Conservation (phyloP, 257 asterid genomes). For the Capsicum baccatum region DNA sequence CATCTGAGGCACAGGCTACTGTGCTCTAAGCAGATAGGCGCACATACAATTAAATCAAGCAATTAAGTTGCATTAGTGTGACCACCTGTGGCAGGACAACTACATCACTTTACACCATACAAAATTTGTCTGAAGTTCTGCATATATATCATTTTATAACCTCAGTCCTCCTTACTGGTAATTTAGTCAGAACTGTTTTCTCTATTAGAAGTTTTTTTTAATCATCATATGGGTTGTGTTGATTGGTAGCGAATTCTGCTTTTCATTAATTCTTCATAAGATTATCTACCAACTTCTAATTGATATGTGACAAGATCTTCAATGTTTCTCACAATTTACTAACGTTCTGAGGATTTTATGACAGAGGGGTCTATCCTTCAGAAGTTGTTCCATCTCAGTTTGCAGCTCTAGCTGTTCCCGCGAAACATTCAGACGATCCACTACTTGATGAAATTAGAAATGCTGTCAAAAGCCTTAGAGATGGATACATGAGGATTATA, state of each 20-base stretch:
- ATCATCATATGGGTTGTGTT: constrained; percentile 12
- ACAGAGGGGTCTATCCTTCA: constrained; percentile 85
- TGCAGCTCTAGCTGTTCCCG: constrained; percentile 36
- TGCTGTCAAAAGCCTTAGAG: constrained; percentile 51
- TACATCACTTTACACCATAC: neutral
- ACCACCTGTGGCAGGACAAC: constrained; percentile 6
- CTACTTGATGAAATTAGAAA: constrained; percentile 48
- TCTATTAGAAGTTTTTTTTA: constrained; percentile 18
- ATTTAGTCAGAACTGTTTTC: constrained; percentile 10
- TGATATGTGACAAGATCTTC: constrained; percentile 14
- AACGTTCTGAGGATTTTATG: constrained; percentile 37
- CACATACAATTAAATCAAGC: neutral
- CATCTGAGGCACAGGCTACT: constrained; percentile 13
- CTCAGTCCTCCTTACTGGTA: constrained; percentile 4
- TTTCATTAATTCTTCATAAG: constrained; percentile 20
- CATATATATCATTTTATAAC: neutral
- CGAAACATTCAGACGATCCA: constrained; percentile 33
- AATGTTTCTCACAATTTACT: neutral
- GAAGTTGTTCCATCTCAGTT: constrained; percentile 63
- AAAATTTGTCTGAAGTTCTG: constrained; percentile 12
- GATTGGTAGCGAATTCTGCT: constrained; percentile 4
- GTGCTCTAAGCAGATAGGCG: neutral
- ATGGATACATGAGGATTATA: constrained; percentile 71
- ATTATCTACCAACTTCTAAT: neutral
- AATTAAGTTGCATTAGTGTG: constrained; percentile 10